Conservation (phyloP, 768 basidiomycete species). For the Paxillus rubicundulus region DNA sequence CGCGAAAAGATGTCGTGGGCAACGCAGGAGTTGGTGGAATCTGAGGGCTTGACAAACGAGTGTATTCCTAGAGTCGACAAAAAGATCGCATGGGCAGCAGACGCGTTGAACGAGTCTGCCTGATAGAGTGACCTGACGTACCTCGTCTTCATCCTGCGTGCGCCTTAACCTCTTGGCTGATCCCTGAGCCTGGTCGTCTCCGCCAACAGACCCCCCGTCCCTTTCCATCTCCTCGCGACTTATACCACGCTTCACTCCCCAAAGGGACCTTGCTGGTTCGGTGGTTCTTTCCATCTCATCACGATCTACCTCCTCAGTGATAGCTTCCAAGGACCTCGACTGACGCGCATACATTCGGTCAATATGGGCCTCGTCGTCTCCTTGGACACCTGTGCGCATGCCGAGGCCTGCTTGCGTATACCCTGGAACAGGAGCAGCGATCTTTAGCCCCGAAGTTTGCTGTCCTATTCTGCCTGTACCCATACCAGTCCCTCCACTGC, state of each 20-base stretch:
- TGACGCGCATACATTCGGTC: constrained; percentile 8
- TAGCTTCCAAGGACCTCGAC: constrained; percentile 7
- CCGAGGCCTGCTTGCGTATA: constrained; percentile 9
- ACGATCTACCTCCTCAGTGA: constrained; percentile 6
- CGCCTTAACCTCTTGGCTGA: constrained; percentile 17
- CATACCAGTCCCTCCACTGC: background rate
- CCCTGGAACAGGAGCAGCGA: constrained; percentile 18
- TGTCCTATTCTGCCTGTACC: constrained; percentile 4
- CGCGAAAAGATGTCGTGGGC: background rate
- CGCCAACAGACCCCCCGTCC: constrained; percentile 4
- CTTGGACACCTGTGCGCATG: background rate
- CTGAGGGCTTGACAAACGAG: constrained; percentile 21
- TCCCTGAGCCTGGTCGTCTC: constrained; percentile 3
- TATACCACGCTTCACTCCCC: constrained; percentile 14
- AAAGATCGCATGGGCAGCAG: background rate
- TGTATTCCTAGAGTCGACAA: constrained; percentile 14
- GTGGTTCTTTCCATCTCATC: constrained; percentile 1
- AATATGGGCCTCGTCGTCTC: background rate
- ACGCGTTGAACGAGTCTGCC: background rate
- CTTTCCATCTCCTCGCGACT: constrained; percentile 13
- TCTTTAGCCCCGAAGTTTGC: background rate
- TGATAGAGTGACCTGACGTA: constrained; percentile 8
- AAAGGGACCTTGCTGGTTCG: constrained; percentile 1
- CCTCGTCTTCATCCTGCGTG: constrained; percentile 14
- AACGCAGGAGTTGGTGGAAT: constrained; percentile 15